These are phyloP conservation scores for Durio zibethinus DNA, from an alignment of 345 rosid genomes.

Conservation along the genomic window DNA sequence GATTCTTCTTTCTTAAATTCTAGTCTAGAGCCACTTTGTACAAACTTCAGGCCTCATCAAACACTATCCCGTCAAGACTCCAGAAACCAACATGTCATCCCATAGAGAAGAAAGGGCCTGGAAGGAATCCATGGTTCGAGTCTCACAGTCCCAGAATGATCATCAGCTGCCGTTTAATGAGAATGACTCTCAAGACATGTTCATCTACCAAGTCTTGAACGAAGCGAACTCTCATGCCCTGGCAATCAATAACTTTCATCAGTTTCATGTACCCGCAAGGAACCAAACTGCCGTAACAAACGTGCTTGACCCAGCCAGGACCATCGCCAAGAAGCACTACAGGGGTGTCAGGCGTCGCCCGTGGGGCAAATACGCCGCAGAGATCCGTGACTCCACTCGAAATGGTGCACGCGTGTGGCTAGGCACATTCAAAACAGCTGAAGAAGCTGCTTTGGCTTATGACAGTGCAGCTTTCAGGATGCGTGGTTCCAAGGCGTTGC, in stretches of 20 bases:
- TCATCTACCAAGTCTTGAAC: conserved; percentile 51
- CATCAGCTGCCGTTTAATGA: conserved; percentile 55
- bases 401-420: conserved; percentile 55
- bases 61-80: neutral
- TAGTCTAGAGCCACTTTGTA: neutral
- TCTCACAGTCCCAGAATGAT: neutral
- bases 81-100: neutral
- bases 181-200: conserved; percentile 69
- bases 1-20: conserved; percentile 1
- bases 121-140: neutral
- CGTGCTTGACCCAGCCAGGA: conserved; percentile 29
- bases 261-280: conserved; percentile 2
- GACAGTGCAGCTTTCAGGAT: conserved; percentile 57
- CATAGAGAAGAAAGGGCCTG: conserved; percentile 1
- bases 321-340: conserved; percentile 47
- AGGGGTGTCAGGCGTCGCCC: conserved; percentile 65
- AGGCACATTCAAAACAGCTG: conserved; percentile 58
- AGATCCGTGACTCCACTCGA: conserved; percentile 53
- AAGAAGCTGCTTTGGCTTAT: conserved; percentile 64
- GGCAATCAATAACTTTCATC: conserved; percentile 5
- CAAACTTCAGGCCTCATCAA: conserved; percentile 8
- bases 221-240: conserved; percentile 21
- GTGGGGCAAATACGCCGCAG: conserved; percentile 70
- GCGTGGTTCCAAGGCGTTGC: conserved; percentile 70
- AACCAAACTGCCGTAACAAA: conserved; percentile 9